Percentiles rank a stretch among this genome's conserved stretches.
Conservation (phyloP, 1,284 basidiomycete genomes). For the Rhodofomes roseus region DNA sequence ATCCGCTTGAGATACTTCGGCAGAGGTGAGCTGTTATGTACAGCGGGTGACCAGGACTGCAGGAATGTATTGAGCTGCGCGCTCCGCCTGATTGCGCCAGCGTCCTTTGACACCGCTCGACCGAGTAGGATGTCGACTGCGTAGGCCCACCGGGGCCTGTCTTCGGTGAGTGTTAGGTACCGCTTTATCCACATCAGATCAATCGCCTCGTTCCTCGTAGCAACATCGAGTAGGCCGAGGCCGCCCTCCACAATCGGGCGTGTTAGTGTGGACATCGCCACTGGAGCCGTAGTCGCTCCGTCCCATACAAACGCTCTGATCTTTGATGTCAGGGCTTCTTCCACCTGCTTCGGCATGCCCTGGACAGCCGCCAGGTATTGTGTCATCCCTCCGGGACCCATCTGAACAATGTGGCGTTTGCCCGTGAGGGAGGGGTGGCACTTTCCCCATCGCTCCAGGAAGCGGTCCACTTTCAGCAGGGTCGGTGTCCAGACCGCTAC, state of each 20-base stretch:
- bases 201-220: not conserved
- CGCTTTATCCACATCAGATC: not conserved
- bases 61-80: too few relatives aligned
- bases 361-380: conserved; percentile 26
- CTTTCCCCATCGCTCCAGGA: conserved; percentile 17
- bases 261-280: not conserved
- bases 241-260: not conserved
- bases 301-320: not conserved
- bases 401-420: conserved; percentile 18
- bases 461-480: conserved; percentile 11
- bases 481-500: conserved; percentile 18
- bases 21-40: too few relatives aligned
- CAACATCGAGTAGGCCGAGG: not conserved
- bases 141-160: not conserved
- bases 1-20: too few relatives aligned
- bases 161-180: not conserved
- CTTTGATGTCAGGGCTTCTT: not conserved
- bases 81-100: too few relatives aligned
- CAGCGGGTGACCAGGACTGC: too few relatives aligned
- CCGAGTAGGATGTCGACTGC: not conserved
- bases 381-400: conserved; percentile 16
- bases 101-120: too few relatives aligned
- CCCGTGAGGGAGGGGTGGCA: conserved; percentile 14
- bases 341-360: conserved; percentile 18
- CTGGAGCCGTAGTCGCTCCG: not conserved